Base-by-base conservation (phyloP, 352 stramenopile genomes). In the Globisporangium cederbergense region DNA sequence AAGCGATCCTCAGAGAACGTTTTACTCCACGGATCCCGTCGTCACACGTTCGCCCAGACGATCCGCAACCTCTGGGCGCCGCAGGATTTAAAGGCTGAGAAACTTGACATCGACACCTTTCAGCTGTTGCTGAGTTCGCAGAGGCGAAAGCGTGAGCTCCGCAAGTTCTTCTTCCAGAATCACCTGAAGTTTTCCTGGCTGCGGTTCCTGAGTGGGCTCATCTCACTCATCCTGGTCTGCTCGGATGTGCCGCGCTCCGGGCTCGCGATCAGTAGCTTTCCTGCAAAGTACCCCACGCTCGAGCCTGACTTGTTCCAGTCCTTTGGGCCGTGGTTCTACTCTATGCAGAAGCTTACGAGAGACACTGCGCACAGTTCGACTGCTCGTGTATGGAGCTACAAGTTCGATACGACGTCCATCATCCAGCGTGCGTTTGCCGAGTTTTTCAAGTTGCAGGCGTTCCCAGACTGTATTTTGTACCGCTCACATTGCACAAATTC, bases 351-450 rank as follows among this genome's bases (percentile, higher is more conserved):
- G 28, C 20, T 56, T n/a, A 22, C 60, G 14, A 47, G 34, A 53
- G 36, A 40, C 14, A 53, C 34, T 8, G 58, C 65, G 11, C 34
- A 42, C 16, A 58, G 25, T 16, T 36, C 36, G 1, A 76, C 59
- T 2, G 62, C 62, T 7, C 59, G 60, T 3, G 58, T 76, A 0
- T 76, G 71, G 74, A 74, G 50, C 36, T 80, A 80, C 71, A 80
- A 80, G 46, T 77, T 66, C 9, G 74, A 81, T 40, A 77, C 71
- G 5, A 77, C 69, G 25, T 81, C 69, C 0, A 63, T 79, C 30
- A 58, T 43, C 0, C 76, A 65, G 64, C 68, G 72, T 0, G 69
- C 71, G 6, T 75, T 81, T 51, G 69, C 62, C 18, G 53, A 53
- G 1, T 72, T 62, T 11, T 61, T 75, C 32, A 18, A 45, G 4